Conservation (phyloP, 2,329 filamentous ascomycete species). For the Alternaria ventricosa region DNA sequence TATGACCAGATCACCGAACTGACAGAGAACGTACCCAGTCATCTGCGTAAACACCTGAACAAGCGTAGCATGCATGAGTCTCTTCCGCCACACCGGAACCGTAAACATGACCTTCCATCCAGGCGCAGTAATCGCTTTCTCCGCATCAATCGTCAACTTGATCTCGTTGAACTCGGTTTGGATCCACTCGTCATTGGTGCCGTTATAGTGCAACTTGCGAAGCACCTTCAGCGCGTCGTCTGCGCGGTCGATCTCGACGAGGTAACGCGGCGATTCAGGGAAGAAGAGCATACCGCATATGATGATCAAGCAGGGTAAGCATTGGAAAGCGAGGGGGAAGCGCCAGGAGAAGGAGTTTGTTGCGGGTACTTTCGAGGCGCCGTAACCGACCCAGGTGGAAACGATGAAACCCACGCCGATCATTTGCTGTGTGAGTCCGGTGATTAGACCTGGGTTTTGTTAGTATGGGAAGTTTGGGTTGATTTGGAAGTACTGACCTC, state of each 20-base stretch:
- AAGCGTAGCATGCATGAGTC: conserved; percentile 66
- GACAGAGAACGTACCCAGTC: conserved; percentile 52
- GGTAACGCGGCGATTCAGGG: conserved; percentile 47
- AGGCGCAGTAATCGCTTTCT: conserved; percentile 60
- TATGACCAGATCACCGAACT: neutral
- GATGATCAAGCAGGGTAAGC: conserved; percentile 53
- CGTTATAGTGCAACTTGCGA: conserved; percentile 61
- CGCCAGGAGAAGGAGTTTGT: conserved; percentile 50
- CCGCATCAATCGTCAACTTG: conserved; percentile 66
- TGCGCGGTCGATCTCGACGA: conserved; percentile 57
- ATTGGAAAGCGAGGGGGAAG: conserved; percentile 57
- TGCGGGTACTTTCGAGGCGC: conserved; percentile 43
- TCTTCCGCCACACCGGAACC: conserved; percentile 64
- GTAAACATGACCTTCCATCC: conserved; percentile 66
- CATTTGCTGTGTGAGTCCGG: conserved; percentile 64
- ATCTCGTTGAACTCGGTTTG: conserved; percentile 66
- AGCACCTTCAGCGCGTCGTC: conserved; percentile 60
- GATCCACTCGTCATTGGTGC: conserved; percentile 64
- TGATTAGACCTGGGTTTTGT: conserved; percentile 53
- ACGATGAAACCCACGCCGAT: conserved; percentile 64
- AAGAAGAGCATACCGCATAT: conserved; percentile 53
- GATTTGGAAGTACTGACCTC: conserved; percentile 48
- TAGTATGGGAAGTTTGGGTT: neutral
- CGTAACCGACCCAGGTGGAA: conserved; percentile 61
- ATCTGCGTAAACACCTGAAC: conserved; percentile 72